Evolutionary conservation across 2,329 filamentous ascomycete species (phyloP).

Genomic region (Graphilbum ipis-grandicollis): DNA sequence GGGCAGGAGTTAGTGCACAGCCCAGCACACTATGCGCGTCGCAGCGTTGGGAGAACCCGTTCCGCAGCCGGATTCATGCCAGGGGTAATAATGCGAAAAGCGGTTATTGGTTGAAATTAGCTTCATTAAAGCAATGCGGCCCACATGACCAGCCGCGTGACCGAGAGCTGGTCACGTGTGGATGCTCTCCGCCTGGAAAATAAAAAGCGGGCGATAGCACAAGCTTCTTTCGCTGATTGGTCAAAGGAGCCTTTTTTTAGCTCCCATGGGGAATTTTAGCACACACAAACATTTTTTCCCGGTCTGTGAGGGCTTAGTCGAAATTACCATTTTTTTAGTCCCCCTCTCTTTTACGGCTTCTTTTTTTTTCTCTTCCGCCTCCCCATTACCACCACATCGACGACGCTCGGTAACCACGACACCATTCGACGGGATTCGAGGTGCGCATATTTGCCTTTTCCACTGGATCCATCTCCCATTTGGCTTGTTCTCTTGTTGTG

Average conservation of each 20-base stretch:
- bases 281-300: conserved; percentile 7
- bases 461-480: no score
- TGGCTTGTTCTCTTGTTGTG: neutral
- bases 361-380: conserved; percentile 4
- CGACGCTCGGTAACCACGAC: conserved; percentile 4
- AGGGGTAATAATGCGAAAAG: neutral
- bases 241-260: neutral
- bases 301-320: conserved; percentile 3
- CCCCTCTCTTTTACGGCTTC: conserved; percentile 3
- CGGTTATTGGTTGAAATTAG: no score
- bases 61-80: neutral
- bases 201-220: neutral
- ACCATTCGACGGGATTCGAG: conserved; percentile 6
- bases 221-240: neutral
- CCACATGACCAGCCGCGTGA: neutral
- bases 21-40: neutral
- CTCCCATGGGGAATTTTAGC: conserved; percentile 5
- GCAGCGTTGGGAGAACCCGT: neutral
- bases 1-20: neutral
- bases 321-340: conserved; percentile 5
- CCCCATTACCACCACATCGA: conserved; percentile 6
- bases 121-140: no score
- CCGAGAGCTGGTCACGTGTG: neutral
- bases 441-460: no score
- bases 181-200: neutral